Base-by-base conservation (phyloP, 192 early-diverging fungal species). In the Jimgerdemannia lactiflua region DNA sequence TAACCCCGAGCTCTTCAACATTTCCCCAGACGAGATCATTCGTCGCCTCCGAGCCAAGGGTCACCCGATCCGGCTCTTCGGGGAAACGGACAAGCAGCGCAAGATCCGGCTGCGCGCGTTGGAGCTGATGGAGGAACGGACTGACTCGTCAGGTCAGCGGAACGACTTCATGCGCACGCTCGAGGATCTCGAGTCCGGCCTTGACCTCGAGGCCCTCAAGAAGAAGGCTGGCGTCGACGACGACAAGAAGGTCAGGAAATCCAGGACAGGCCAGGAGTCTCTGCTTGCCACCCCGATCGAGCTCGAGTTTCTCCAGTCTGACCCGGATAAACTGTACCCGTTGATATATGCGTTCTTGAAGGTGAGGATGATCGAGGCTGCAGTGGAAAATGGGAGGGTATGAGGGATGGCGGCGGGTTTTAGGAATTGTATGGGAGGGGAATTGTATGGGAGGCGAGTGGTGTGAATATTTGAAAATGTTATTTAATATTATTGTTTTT, bases 41-140 rank as follows among this genome's bases (percentile, higher is more conserved):
- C 88, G 91, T 44, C 92, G 97, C 44, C 84, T 99, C 54, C 86
- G 98, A 8, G 91, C 94, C 8, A 90, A 91, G 67, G 92, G 92
- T 66, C 90, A 98, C 74, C 98, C 98, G 43, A 96, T 97, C 75
- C 87, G 93, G 9, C 80, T 98, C 54, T 99, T 99, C 80, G 98
- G 92, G 64, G 98, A 99, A 78, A 90, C 92, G 9, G 90, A 96
- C 78, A 78, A 82, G 42, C 84, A 92, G 76, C 92, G 98, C 20
- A 89, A 92, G 59, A 82, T 84, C 67, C 93, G 97, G 67, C 84
- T 99, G 54, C 90, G 94, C 73, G 81, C 85, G 18, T 74, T 98
- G 59, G 96, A 98, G 79, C 75, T 94, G 10, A 88, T 87, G 6
- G 96, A 99, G 74, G 94, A 97, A 74, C 86, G 89, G 39, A 81